Conservation (phyloP, 2,329 filamentous ascomycete species). For the Ciborinia camelliae region DNA sequence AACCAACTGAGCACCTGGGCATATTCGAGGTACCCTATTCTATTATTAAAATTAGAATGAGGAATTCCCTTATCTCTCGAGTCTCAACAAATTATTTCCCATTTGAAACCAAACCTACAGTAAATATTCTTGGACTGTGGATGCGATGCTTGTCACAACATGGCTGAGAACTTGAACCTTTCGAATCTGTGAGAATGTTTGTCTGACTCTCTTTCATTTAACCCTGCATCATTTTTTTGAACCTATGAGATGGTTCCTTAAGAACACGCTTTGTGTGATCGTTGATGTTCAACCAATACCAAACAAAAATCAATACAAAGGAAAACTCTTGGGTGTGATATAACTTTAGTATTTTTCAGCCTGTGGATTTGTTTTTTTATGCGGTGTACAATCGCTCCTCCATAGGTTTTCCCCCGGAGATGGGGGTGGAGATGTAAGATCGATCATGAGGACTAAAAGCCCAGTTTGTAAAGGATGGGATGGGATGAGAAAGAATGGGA, state of each 20-base stretch:
- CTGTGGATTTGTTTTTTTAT: background rate
- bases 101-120: background rate
- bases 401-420: background rate
- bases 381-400: background rate
- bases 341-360: background rate
- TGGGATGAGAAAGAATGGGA: no score
- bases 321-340: background rate
- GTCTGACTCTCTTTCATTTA: background rate
- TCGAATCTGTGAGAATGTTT: background rate
- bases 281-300: background rate
- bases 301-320: background rate
- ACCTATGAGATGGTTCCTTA: background rate
- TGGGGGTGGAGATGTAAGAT: background rate
- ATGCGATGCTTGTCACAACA: background rate
- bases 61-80: background rate
- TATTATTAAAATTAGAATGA: background rate
- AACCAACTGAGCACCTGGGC: background rate
- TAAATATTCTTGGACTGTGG: slow-evolving; percentile 2
- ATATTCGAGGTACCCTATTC: no score
- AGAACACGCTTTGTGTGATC: slow-evolving; percentile 5
- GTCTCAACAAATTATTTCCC: background rate
- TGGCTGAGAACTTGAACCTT: background rate
- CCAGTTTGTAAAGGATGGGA: background rate
- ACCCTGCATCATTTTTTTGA: background rate
- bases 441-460: background rate